Conservation (phyloP, 495 filamentous ascomycete genomes). For the Penicillium coprophilum region DNA sequence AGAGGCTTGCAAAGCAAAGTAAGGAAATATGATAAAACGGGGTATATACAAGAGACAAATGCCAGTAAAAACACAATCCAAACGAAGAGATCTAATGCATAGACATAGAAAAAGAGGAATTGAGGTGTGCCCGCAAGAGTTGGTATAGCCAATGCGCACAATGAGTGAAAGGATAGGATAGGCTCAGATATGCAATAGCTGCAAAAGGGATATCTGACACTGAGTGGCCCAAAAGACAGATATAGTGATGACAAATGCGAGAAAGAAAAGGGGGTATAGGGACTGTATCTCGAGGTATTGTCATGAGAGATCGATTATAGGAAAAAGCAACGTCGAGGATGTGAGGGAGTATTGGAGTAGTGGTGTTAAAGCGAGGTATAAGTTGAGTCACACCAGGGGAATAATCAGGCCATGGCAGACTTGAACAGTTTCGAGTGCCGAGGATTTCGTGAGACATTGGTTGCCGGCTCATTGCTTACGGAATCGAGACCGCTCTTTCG, state of each 20-base stretch:
- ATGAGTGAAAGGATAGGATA: conserved; percentile 5
- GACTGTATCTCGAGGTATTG: conserved; percentile 9
- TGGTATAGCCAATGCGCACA: neutral
- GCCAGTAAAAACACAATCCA: neutral
- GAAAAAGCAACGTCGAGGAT: neutral
- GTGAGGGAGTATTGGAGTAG: conserved; percentile 4
- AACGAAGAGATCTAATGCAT: neutral
- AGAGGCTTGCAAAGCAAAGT: neutral
- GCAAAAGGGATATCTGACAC: conserved; percentile 7
- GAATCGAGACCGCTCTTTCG: conserved; percentile 10
- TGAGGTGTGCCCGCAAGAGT: neutral
- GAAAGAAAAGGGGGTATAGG: neutral
- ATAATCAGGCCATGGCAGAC: conserved; percentile 2
- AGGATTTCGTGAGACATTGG: neutral
- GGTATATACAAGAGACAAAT: conserved; percentile 10
- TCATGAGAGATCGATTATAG: neutral
- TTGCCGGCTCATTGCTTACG: neutral
- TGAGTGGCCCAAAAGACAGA: conserved; percentile 1
- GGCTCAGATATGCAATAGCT: conserved; percentile 7
- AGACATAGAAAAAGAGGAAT: neutral
- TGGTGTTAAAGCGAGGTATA: neutral
- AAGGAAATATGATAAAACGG: neutral
- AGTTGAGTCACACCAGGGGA: neutral
- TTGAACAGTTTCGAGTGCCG: conserved; percentile 22
- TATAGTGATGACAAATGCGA: neutral